phyloP scores from a whole-genome alignment of 1,139 yeast species.

The Petasospora fabianii region DNA sequence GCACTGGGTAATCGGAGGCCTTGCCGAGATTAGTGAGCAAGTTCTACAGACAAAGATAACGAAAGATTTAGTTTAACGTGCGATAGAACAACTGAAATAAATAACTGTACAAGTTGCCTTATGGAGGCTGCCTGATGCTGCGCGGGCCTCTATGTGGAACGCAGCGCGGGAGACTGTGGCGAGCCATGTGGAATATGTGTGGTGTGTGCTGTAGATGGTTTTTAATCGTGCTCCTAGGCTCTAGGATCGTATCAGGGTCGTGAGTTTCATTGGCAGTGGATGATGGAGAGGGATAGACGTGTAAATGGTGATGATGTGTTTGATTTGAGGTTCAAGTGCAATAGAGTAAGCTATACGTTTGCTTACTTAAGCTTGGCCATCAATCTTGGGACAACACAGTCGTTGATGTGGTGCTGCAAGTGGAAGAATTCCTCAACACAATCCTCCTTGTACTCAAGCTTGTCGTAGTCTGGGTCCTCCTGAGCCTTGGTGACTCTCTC shows the following conservation, averaged over 20 bases:
- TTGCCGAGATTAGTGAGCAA: no score
- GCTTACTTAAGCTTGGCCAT: slow-evolving; percentile 76
- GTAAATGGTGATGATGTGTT: neutral
- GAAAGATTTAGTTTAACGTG: neutral
- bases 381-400: slow-evolving; percentile 88
- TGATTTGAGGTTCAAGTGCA: neutral
- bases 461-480: slow-evolving; percentile 80
- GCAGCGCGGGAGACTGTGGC: neutral
- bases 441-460: slow-evolving; percentile 85
- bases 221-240: neutral
- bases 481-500: slow-evolving; percentile 88
- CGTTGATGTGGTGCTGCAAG: slow-evolving; percentile 88
- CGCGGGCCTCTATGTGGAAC: slow-evolving; percentile 2
- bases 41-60: no score
- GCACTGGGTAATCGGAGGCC: no score
- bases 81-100: slow-evolving; percentile 3
- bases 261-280: slow-evolving; percentile 10
- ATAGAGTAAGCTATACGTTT: no score
- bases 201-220: neutral
- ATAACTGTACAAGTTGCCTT: slow-evolving; percentile 9
- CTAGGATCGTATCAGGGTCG: slow-evolving; percentile 13
- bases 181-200: neutral
- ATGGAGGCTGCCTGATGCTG: no score
- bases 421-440: slow-evolving; percentile 99
- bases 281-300: neutral